Conservation (phyloP, 73 alveolate species). For the Blepharisma stoltei region DNA sequence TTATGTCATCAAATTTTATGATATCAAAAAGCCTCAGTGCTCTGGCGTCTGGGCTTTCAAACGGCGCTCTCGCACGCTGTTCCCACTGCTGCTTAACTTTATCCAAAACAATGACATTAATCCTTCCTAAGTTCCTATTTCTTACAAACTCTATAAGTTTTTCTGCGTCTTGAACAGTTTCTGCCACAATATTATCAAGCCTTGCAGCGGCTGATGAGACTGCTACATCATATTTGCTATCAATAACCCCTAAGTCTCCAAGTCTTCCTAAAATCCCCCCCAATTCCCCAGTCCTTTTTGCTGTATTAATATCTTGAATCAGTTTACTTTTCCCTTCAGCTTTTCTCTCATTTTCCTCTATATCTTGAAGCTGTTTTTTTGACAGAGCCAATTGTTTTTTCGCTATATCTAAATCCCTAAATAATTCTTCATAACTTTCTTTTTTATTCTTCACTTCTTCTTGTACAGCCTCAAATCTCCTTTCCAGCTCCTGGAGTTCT, state of each 20-base stretch:
- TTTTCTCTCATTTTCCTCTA: conserved; percentile 31
- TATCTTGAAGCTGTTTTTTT: conserved; percentile 31
- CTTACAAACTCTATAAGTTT: conserved; percentile 50
- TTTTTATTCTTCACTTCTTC: no score
- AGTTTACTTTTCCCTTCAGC: conserved; percentile 35
- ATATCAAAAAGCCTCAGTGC: conserved; percentile 49
- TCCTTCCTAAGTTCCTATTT: conserved; percentile 60
- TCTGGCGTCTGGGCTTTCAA: neutral
- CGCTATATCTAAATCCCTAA: conserved; percentile 13
- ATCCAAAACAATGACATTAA: conserved; percentile 58
- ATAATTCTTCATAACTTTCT: neutral
- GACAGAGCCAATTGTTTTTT: conserved; percentile 38
- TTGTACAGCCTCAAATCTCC: conserved; percentile 10
- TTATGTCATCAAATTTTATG: conserved; percentile 37
- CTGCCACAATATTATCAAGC: conserved; percentile 69
- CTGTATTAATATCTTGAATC: neutral
- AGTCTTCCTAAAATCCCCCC: conserved; percentile 85
- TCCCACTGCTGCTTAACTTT: neutral
- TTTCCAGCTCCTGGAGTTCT: neutral
- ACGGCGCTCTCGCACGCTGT: neutral
- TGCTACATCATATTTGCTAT: conserved; percentile 35
- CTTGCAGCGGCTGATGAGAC: conserved; percentile 47
- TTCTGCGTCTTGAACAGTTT: conserved; percentile 57
- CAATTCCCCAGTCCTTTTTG: conserved; percentile 58
- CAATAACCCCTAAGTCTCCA: conserved; percentile 84